Percentiles rank a stretch among this genome's conserved stretches.
Conservation (phyloP, 257 asterid genomes). For the Coffea eugenioides region DNA sequence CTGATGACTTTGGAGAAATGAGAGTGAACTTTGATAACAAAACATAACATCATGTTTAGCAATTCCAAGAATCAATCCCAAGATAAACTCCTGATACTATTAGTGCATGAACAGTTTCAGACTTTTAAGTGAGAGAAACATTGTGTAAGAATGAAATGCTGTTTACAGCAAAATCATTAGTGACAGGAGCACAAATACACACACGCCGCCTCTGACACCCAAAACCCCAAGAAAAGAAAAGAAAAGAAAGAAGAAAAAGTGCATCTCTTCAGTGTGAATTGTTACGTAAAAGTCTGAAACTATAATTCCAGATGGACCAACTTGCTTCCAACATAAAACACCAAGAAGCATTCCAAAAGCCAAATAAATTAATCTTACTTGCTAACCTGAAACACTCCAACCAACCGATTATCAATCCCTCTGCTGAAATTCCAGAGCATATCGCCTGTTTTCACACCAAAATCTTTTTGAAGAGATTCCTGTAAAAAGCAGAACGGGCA, state of each 20-base stretch:
- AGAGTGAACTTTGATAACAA: background rate
- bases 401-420: constrained; percentile 80
- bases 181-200: background rate
- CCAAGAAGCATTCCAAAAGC: background rate
- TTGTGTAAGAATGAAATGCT: background rate
- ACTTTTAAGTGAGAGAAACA: background rate
- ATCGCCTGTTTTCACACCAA: constrained; percentile 85
- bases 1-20: background rate
- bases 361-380: background rate
- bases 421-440: constrained; percentile 92
- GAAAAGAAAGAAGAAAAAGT: background rate
- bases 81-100: background rate
- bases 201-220: too few species aligned
- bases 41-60: background rate
- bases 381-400: constrained; percentile 43
- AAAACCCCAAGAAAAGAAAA: too few species aligned
- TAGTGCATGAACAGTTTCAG: background rate
- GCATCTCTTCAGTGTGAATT: background rate
- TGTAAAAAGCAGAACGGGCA: constrained; percentile 33
- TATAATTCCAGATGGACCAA: background rate
- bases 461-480: constrained; percentile 94
- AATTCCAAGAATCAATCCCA: background rate
- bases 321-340: background rate
- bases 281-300: background rate
- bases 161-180: background rate